Evolutionary conservation across 176 grass and related monocot species (phyloP), one percentile per base, ranked within the genome.

Genomic region (Puccinellia tenuiflora): DNA sequence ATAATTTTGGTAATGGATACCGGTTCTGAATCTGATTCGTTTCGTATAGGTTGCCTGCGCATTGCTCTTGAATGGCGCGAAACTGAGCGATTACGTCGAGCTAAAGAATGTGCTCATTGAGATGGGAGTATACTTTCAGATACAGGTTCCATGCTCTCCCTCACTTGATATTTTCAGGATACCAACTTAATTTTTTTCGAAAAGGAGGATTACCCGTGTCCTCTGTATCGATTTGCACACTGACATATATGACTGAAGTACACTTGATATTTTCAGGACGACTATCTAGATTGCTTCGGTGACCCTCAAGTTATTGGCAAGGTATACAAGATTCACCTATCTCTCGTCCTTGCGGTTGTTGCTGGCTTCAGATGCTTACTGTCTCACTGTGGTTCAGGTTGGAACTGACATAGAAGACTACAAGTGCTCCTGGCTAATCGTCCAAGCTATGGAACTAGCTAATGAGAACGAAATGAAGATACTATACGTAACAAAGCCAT

Each of bases 391-490:
- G 82, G 29, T 85, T 24, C 83, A 94, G 86, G 79, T 94, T 72
- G 92, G 88, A 85, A 94, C 92, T 40, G 92, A 94, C 87, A 94
- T 94, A 48, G 89, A 94, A 91, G 92, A 94, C 45, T 90, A 88
- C 84, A 94, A 94, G 77, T 94, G 89, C 56, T 88, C 92, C 11
- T 94, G 92, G 92, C 80, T 94, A 35, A 86, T 94, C n/a, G 92
- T 94, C 26, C 92, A 91, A 64, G 89, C 92, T 51, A 90, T 91
- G 89, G 88, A 88, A 75, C 76, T 83, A 51, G 86, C 86, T 77
- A 91, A 89, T 84, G 88, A 84, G 66, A 88, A 84, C 17, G 88
- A 91, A 64, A 88, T 81, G 86, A 91, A 89, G 83, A 91, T 94
- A 86, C n/a, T 94, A 86, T 86, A 81, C 0, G 89, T 91, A 87